These are phyloP conservation scores for Physcomitrium patens DNA, from an alignment of 225 moss, liverwort and hornwort species.

Conservation along the genomic window DNA sequence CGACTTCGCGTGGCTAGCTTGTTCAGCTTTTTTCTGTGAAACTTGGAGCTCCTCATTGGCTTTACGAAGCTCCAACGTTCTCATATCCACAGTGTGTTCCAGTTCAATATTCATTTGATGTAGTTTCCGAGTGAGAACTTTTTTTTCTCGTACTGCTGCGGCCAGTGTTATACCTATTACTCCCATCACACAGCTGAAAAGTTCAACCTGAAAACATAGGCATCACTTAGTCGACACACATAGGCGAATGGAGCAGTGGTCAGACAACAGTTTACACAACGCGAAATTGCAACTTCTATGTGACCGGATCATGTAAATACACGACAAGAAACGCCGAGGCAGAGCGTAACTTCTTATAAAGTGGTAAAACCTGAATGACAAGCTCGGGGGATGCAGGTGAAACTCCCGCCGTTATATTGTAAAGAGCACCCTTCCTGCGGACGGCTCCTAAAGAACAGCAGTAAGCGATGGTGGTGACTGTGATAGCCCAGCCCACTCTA, in stretches of 20 bases:
- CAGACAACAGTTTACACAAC: not conserved
- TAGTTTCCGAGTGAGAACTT: constrained; percentile 52
- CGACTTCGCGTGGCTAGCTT: constrained; percentile 73
- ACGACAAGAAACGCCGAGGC: not conserved
- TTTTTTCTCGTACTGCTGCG: constrained; percentile 66
- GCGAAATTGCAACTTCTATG: constrained; percentile 1
- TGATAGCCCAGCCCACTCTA: constrained; percentile 58
- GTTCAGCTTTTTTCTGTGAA: constrained; percentile 65
- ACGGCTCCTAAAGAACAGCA: constrained; percentile 44
- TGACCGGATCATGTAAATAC: not conserved
- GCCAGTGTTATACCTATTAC: constrained; percentile 59
- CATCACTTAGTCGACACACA: not conserved
- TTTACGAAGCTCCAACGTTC: constrained; percentile 64
- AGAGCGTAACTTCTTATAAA: not conserved
- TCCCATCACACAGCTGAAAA: constrained; percentile 61
- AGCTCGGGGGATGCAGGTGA: constrained; percentile 47
- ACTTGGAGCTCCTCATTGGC: constrained; percentile 68
- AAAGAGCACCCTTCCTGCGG: constrained; percentile 51
- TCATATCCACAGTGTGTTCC: constrained; percentile 53
- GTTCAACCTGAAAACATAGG: constrained; percentile 48
- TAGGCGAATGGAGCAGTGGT: not conserved
- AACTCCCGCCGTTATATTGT: constrained; percentile 49
- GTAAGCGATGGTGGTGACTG: constrained; percentile 41
- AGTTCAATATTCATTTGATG: constrained; percentile 54
- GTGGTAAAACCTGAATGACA: constrained; percentile 50